Base-by-base conservation (phyloP, 2,329 filamentous ascomycete genomes). In the Xylariaceae sp. region DNA sequence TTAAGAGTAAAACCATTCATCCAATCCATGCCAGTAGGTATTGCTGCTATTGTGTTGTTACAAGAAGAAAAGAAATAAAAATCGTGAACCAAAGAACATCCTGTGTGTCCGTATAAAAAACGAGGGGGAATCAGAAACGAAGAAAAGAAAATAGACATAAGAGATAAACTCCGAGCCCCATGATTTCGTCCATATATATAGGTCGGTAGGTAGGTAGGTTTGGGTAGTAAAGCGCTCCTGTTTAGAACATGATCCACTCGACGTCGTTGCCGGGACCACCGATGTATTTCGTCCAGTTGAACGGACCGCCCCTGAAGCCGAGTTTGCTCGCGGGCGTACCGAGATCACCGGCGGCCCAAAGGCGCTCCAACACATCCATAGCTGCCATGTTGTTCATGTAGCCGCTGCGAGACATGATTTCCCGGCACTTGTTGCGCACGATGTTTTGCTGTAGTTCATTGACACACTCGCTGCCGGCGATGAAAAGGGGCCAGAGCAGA, bases 311-410 rank as follows among this genome's bases (percentile, higher is more conserved):
- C 57, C 75, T 73, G 57, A 70, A 61, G 54, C 72, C 73, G 54
- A 75, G 68, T 67, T 74, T 73, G 58, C 65, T 64, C 15, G 68
- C 72, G 17, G 72, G 70, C 53, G 68, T 73, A 17, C 42, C 49
- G 11, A 56, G 47, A n/a, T 50, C 59, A 13, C 57, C 59, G 53
- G 80, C 82, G 10, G 80, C 79, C 92, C 93, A 97, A 13, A 96
- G 82, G 68, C 87, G 86, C 77, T 97, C 92, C 48, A 97, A 76
- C 3, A 96, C 85, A 68, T 94, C 89, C 30, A 97, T 80, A 6
- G 89, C 91, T 5, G 89, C 88, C 47, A 95, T 81, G 72, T 96
- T 97, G 75, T 96, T 97, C 80, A 92, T 90, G 75, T 97, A 97
- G 1, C 92, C 92, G 56, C 89, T 93, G 65, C 93, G 88, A 35